Evolutionary conservation across 345 rosid species (phyloP).

Genomic region (Carallia pectinifolia): DNA sequence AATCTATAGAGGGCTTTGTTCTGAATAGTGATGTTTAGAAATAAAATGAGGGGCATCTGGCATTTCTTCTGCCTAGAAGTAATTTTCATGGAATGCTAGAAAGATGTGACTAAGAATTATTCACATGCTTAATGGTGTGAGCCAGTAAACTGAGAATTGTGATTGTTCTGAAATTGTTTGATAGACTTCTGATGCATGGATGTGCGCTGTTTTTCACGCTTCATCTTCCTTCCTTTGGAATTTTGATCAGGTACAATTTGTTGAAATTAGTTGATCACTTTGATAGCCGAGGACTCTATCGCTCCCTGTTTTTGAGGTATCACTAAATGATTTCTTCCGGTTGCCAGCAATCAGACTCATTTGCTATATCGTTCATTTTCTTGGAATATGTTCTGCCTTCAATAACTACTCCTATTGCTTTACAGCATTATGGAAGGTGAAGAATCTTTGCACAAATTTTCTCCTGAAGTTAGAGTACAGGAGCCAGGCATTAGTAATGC

Average conservation of each 20-base stretch:
- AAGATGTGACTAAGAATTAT: not conserved
- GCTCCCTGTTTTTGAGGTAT: conserved; percentile 33
- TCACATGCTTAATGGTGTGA: not conserved
- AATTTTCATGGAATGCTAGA: not conserved
- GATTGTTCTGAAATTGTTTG: conserved; percentile 9
- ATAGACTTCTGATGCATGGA: conserved; percentile 6
- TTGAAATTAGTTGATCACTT: conserved; percentile 31
- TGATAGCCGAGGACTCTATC: conserved; percentile 31
- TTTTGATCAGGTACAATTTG: conserved; percentile 29
- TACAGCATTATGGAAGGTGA: conserved; percentile 38
- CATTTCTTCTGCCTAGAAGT: not conserved
- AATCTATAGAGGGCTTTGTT: not conserved
- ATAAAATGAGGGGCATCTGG: not conserved
- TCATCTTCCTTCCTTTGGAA: conserved; percentile 8
- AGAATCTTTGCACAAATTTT: conserved; percentile 22
- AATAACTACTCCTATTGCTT: conserved; percentile 1
- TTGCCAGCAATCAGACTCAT: not conserved
- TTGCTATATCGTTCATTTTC: not conserved
- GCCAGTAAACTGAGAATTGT: not conserved
- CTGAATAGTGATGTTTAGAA: not conserved
- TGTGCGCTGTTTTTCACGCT: not conserved
- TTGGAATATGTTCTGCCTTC: not conserved
- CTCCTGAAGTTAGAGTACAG: conserved; percentile 19
- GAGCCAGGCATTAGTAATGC: conserved; percentile 22
- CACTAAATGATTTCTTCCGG: not conserved